A percentile compares a stretch with the other conserved stretches of the same genome.
These are phyloP conservation scores for Boletus sp. DNA, from an alignment of 768 basidiomycete species.

Conservation along the genomic window DNA sequence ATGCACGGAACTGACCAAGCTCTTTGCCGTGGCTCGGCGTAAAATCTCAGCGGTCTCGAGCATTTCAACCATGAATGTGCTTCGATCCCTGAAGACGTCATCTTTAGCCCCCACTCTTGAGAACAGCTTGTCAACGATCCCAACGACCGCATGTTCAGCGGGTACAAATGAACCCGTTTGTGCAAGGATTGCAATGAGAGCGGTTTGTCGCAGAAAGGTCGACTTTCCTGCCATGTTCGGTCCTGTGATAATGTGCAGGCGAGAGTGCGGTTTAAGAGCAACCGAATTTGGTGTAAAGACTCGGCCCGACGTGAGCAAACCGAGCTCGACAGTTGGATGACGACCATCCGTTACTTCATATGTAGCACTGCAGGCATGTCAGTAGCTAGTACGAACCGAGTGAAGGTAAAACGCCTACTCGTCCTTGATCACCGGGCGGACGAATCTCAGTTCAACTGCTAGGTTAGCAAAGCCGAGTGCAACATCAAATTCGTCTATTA, in stretches of 20 bases:
- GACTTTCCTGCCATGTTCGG: constrained; percentile 98
- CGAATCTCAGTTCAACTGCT: constrained; percentile 74
- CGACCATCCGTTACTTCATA: constrained; percentile 77
- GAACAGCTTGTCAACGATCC: constrained; percentile 88
- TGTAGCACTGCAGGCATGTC: constrained; percentile 37
- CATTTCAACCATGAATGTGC: constrained; percentile 99
- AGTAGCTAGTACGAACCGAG: neutral
- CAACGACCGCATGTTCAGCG: constrained; percentile 73
- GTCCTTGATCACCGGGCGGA: constrained; percentile 64
- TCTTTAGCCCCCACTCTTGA: constrained; percentile 95
- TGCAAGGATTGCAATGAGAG: constrained; percentile 84
- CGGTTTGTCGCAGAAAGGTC: constrained; percentile 87
- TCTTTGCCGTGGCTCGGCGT: constrained; percentile 72
- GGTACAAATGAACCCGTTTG: constrained; percentile 95
- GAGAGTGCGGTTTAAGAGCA: constrained; percentile 52
- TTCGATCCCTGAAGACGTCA: constrained; percentile 88
- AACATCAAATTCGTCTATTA: constrained; percentile 88
- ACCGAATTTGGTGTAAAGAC: constrained; percentile 85
- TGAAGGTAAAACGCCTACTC: constrained; percentile 47
- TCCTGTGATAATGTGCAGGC: constrained; percentile 84
- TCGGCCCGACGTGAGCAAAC: constrained; percentile 68
- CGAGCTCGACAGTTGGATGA: constrained; percentile 91
- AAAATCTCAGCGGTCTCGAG: constrained; percentile 92
- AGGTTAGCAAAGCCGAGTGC: constrained; percentile 75
- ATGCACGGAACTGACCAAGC: constrained; percentile 55